Base-by-base conservation (phyloP, 139 green algal genomes). In the Picochlorum costavermella region DNA sequence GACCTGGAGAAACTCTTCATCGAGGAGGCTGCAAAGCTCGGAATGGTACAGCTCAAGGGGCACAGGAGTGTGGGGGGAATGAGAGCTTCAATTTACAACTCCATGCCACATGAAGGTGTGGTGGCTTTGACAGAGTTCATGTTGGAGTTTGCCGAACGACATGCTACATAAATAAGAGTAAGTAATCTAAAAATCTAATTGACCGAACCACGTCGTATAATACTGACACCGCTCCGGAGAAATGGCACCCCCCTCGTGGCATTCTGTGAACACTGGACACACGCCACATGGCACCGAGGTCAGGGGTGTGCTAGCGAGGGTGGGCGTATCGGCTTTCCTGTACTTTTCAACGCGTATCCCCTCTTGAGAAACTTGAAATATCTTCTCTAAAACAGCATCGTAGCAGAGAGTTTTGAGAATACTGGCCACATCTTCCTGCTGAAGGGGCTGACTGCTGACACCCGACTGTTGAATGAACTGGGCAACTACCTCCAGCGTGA, bases 1-100 rank as follows among this genome's bases (percentile, higher is more conserved):
- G 92, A 97, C 56, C 78, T 97, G 40, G 89, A 96, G 66, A 81
- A 81, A 60, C 69, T 77, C 17, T 96, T 96, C 62, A 69, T 96
- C 16, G 64, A 70, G 43, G 82, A 83, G 46, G 89, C 89, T 3
- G 67, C 73, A 8, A 74, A 72, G 48, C 31, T 49, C 6, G 65
- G 71, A 69, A 74, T 86, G 77, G 65, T 81, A 40, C 64, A 95
- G 76, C 80, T 99, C 28, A 99, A 99, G 83, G 94, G 94, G 0
- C 94, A 99, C 80, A 82, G 94, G 37, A 94, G 82, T 53, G 94
- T 99, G 30, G 94, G 94, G 28, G 94, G 94, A 72, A 96, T 99
- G 91, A 85, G 94, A 26, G 94, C 94, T 2, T 96, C 86, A 51
- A 96, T 99, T 67, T 99, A 99, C 82, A 99, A 99, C 72, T 88